Base-by-base conservation (phyloP, 2,329 filamentous ascomycete species). In the Talaromyces albobiverticillius region DNA sequence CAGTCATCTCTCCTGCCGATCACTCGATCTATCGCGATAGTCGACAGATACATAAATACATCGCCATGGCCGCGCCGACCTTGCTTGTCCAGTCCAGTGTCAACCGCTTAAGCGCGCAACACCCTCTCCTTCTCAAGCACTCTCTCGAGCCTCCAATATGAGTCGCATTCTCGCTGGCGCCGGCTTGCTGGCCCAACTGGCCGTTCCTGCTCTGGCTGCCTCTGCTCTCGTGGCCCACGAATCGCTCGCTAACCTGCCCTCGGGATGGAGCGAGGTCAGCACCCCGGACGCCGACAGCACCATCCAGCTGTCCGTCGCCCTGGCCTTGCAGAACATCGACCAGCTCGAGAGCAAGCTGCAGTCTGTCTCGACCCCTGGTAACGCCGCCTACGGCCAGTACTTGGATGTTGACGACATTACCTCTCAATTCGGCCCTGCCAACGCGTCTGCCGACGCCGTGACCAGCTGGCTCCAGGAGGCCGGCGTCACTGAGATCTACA, bases 341-440 rank as follows among this genome's bases (percentile, higher is more conserved):
- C 64, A 67, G 40, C 69, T 77, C 13, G 69, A 76, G 59, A 64
- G 69, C 32, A 65, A 64, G 26, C 65, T 77, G 40, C 59, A 68
- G 22, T 67, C 70, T 5, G 64, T 77, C 20, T 79, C 78, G 18
- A 79, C 76, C 0, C 80, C 80, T 1, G 71, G 71, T 6, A 67
- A 74, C 56, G 58, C 70, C 3, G 65, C 68, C 14, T 82, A 82
- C 58, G 80, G 80, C 23, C 64, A 78, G 53, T 79, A 81, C 62
- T 71, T 79, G 57, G 71, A 68, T 20, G 66, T 71, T 38, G 65
- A 70, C 11, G 73, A 77, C 34, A 68, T 79, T 53, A 72, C 77
- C 43, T 59, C 67, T 3, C 68, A 77, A 58, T 71, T 79, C 40
- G 71, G 67, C 7, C 62, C 69, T 3, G 69, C 72, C 6, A 69